phyloP scores from a whole-genome alignment of 768 basidiomycete genomes.

The Dioszegia crocea region DNA sequence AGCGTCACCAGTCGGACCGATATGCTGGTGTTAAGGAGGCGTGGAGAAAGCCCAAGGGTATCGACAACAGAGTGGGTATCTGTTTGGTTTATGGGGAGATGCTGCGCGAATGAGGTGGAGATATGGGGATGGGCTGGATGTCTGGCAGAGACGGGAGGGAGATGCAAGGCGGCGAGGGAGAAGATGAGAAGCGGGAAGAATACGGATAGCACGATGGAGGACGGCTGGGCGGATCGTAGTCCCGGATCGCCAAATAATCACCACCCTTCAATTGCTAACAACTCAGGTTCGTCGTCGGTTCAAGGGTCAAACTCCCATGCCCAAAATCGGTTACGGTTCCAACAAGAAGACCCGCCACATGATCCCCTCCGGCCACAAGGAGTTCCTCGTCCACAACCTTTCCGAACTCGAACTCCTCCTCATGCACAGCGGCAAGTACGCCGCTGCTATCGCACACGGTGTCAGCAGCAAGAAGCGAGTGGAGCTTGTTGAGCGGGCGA shows the following conservation, averaged over 20 bases:
- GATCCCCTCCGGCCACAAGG: conserved; percentile 92
- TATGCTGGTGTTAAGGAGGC: conserved; percentile 95
- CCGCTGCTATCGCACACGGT: conserved; percentile 93
- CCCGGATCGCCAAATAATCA: too few relatives aligned
- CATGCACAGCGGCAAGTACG: conserved; percentile 96
- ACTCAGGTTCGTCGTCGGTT: conserved; percentile 49
- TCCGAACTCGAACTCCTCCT: conserved; percentile 90
- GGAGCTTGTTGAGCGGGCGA: conserved; percentile 75
- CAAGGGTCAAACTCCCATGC: conserved; percentile 94
- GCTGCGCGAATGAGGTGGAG: too few relatives aligned
- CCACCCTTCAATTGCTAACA: background rate
- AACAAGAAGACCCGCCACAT: conserved; percentile 95
- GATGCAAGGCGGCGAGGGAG: background rate
- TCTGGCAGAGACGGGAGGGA: background rate
- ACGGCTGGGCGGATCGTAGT: too few relatives aligned
- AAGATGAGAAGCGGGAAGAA: background rate
- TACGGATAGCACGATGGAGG: too few relatives aligned
- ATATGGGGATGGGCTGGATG: background rate
- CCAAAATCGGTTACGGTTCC: conserved; percentile 86
- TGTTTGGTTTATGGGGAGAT: background rate
- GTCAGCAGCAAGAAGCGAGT: conserved; percentile 94
- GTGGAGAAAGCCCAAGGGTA: conserved; percentile 99
- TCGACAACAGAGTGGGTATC: conserved; percentile 90
- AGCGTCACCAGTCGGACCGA: conserved; percentile 99
- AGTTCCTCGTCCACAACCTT: conserved; percentile 89